Conservation (phyloP, 768 basidiomycete species). For the Mycena albidolilacea region DNA sequence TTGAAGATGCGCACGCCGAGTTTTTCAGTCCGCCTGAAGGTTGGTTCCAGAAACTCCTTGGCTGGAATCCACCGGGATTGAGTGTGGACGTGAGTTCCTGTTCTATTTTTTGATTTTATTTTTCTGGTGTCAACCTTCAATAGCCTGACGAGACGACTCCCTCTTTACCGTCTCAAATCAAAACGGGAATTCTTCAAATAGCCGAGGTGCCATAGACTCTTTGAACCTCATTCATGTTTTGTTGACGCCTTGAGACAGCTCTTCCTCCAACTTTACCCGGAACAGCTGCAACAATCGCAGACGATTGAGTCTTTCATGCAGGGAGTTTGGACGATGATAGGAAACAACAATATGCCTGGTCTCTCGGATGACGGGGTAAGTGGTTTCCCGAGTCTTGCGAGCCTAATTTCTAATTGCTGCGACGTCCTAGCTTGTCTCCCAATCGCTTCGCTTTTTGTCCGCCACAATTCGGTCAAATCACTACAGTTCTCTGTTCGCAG, state of each 20-base stretch:
- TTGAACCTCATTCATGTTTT: neutral
- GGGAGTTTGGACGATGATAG: constrained; percentile 92
- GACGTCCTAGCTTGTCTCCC: constrained; percentile 80
- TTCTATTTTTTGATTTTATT: neutral
- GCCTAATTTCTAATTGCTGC: neutral
- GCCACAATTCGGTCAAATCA: constrained; percentile 92
- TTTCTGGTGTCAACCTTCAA: constrained; percentile 15
- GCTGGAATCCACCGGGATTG: constrained; percentile 82
- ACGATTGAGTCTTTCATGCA: constrained; percentile 84
- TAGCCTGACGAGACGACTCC: constrained; percentile 88
- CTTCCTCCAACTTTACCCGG: constrained; percentile 87
- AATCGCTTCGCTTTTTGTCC: constrained; percentile 92
- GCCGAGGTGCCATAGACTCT: constrained; percentile 73
- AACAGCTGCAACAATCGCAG: constrained; percentile 75
- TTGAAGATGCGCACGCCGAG: constrained; percentile 89
- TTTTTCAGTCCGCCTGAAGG: constrained; percentile 84
- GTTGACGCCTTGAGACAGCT: constrained; percentile 59
- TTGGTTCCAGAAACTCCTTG: constrained; percentile 85
- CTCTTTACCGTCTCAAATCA: constrained; percentile 90
- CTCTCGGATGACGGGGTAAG: constrained; percentile 81
- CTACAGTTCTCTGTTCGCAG: constrained; percentile 87
- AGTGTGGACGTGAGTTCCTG: constrained; percentile 74
- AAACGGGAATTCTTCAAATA: constrained; percentile 92
- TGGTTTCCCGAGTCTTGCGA: neutral
- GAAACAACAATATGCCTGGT: constrained; percentile 76